Evolutionary conservation across 2,329 filamentous ascomycete genomes (phyloP).

Genomic region (Biscogniauxia mediterranea): DNA sequence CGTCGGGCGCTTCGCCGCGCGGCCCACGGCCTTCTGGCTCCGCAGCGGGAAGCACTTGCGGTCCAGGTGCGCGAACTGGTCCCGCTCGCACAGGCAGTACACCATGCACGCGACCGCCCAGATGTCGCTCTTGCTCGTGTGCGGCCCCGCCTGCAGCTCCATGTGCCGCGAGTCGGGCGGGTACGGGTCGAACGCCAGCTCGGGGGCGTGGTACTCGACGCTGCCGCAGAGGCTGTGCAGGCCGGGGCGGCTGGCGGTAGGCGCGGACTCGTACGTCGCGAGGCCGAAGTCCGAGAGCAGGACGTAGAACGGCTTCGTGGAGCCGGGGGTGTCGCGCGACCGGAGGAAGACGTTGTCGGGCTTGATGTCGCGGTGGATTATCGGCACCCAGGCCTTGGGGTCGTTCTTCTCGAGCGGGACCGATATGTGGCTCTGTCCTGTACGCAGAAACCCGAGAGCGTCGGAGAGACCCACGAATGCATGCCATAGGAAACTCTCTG

Average conservation of each 20-base stretch:
- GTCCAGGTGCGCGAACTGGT: slow-evolving; percentile 16
- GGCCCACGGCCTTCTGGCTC: slow-evolving; percentile 9
- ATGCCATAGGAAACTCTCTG: slow-evolving; percentile 23
- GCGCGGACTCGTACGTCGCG: slow-evolving; percentile 2
- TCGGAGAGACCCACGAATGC: slow-evolving; percentile 15
- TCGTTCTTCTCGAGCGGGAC: slow-evolving; percentile 8
- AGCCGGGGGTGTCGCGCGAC: slow-evolving; percentile 18
- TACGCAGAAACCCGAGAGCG: slow-evolving; percentile 17
- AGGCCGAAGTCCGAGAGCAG: slow-evolving; percentile 20
- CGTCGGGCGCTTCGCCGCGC: slow-evolving; percentile 7
- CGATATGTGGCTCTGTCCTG: slow-evolving; percentile 13
- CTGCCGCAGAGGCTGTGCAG: slow-evolving; percentile 4
- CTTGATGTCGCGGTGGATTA: slow-evolving; percentile 24
- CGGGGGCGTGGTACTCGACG: slow-evolving; percentile 17
- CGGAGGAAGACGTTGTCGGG: slow-evolving; percentile 22
- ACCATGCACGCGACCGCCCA: slow-evolving; percentile 16
- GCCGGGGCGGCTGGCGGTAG: neutral
- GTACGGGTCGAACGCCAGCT: slow-evolving; percentile 16
- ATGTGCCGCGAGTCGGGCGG: neutral
- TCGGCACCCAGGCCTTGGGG: slow-evolving; percentile 9
- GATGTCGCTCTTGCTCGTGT: slow-evolving; percentile 16
- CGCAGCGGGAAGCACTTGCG: slow-evolving; percentile 10
- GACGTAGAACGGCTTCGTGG: slow-evolving; percentile 15
- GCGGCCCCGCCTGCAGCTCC: slow-evolving; percentile 7
- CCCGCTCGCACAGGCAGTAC: slow-evolving; percentile 18